Percentiles rank a stretch among this genome's conserved stretches.
These are phyloP conservation scores for Podaxis sp. DNA, from an alignment of 768 basidiomycete genomes.

Conservation along the genomic window DNA sequence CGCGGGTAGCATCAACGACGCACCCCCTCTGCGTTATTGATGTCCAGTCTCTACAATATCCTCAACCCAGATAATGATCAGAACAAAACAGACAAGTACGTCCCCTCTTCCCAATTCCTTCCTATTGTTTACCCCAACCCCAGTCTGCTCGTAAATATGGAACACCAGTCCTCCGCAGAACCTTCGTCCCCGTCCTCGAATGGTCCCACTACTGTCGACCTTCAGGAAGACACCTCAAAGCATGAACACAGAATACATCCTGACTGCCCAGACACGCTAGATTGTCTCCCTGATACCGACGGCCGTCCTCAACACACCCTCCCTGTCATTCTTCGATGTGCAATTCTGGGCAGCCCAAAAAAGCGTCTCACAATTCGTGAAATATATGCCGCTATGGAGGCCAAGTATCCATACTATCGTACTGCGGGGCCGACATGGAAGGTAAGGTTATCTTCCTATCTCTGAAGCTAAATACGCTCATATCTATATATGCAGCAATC, in stretches of 20 bases:
- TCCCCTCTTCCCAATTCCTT: conserved; percentile 14
- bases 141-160: conserved; percentile 27
- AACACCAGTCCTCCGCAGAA: conserved; percentile 15
- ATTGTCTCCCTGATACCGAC: conserved; percentile 76
- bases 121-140: conserved; percentile 15
- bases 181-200: conserved; percentile 7
- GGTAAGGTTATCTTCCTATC: conserved; percentile 37
- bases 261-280: conserved; percentile 75
- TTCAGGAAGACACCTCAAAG: conserved; percentile 14
- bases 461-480: conserved; percentile 13
- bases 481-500: conserved; percentile 60
- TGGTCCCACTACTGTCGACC: conserved; percentile 10
- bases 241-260: conserved; percentile 62
- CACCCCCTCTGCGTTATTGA: conserved; percentile 22
- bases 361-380: conserved; percentile 80
- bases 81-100: conserved; percentile 41
- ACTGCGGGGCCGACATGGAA: conserved; percentile 85
- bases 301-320: conserved; percentile 82
- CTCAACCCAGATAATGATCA: conserved; percentile 52
- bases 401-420: conserved; percentile 79
- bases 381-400: conserved; percentile 85
- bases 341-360: conserved; percentile 74
- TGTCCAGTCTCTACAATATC: conserved; percentile 57
- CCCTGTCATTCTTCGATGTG: conserved; percentile 81
- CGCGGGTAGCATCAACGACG: conserved; percentile 23